A percentile compares a stretch with the other conserved stretches of the same genome.
These are phyloP conservation scores for Lagenidium sp. DNA, from an alignment of 352 stramenopile species.

Conservation along the genomic window DNA sequence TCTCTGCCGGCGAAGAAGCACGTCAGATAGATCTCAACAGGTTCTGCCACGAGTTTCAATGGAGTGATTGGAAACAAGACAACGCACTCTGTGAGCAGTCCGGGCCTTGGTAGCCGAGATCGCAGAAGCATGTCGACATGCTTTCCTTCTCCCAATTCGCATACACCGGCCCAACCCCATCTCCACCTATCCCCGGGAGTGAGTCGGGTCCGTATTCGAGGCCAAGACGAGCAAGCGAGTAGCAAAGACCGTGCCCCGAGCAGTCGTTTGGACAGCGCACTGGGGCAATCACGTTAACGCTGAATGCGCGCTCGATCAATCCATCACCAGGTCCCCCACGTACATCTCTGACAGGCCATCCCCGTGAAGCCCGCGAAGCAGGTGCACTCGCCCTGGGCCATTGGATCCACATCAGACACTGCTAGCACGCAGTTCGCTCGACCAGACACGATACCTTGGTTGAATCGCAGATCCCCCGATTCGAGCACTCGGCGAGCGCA, in stretches of 20 bases:
- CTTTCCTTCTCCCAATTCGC: slow-evolving; percentile 82
- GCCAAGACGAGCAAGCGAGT: slow-evolving; percentile 37
- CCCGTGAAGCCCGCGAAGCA: slow-evolving; percentile 51
- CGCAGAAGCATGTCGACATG: slow-evolving; percentile 73
- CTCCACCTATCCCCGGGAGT: slow-evolving; percentile 17
- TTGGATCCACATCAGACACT: too few species aligned
- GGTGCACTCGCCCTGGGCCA: slow-evolving; percentile 33
- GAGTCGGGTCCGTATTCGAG: slow-evolving; percentile 40
- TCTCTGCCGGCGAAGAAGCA: too few species aligned
- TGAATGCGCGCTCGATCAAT: too few species aligned
- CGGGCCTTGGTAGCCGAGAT: slow-evolving; percentile 70
- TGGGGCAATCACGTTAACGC: too few species aligned
- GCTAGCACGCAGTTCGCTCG: too few species aligned
- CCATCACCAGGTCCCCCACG: slow-evolving; percentile 1
- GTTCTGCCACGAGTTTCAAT: too few species aligned
- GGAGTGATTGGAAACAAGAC: too few species aligned
- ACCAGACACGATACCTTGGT: slow-evolving; percentile 36
- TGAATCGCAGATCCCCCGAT: slow-evolving; percentile 54
- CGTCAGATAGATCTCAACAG: background rate
- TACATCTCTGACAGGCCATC: slow-evolving; percentile 48
- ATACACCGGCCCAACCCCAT: slow-evolving; percentile 48
- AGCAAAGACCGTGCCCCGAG: slow-evolving; percentile 53
- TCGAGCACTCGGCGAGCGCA: slow-evolving; percentile 48
- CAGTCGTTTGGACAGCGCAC: slow-evolving; percentile 50
- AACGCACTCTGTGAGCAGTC: slow-evolving; percentile 54